phyloP scores from a whole-genome alignment of 257 asterid species.

The Nemophila menziesii region DNA sequence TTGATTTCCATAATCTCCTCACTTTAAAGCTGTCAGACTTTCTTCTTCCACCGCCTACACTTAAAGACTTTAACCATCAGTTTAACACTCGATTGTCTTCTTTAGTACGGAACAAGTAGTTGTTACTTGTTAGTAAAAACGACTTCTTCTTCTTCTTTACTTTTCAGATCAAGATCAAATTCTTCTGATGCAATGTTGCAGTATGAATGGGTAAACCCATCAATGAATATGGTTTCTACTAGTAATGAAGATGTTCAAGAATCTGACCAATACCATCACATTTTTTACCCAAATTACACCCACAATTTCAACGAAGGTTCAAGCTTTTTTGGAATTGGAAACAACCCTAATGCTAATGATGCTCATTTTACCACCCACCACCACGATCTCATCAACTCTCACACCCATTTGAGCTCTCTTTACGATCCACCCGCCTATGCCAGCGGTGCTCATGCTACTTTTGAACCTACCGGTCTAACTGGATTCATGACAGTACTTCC shows the following conservation, averaged over 20 bases:
- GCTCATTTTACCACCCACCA: conserved; percentile 30
- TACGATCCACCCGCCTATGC: conserved; percentile 44
- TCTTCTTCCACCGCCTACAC: conserved; percentile 13
- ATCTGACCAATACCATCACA: conserved; percentile 34
- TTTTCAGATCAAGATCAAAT: no score
- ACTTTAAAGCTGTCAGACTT: conserved; percentile 69
- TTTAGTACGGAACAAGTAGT: no score
- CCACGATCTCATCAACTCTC: conserved; percentile 28
- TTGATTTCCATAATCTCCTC: conserved; percentile 41
- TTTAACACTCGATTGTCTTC: conserved; percentile 6
- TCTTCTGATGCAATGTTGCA: no score
- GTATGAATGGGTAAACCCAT: conserved; percentile 83
- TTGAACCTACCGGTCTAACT: conserved; percentile 45
- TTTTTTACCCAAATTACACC: conserved; percentile 45
- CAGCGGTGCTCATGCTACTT: conserved; percentile 23
- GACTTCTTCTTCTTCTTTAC: not conserved
- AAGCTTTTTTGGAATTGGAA: no score
- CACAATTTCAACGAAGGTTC: no score
- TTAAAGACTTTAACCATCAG: conserved; percentile 12
- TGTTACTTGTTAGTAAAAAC: no score
- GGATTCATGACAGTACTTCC: conserved; percentile 59
- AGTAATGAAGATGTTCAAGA: conserved; percentile 43
- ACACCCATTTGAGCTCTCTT: conserved; percentile 16
- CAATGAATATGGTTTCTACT: conserved; percentile 49
- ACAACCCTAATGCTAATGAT: no score